Evolutionary conservation across 2,329 filamentous ascomycete species (phyloP).

Genomic region (Neonectria sp.): DNA sequence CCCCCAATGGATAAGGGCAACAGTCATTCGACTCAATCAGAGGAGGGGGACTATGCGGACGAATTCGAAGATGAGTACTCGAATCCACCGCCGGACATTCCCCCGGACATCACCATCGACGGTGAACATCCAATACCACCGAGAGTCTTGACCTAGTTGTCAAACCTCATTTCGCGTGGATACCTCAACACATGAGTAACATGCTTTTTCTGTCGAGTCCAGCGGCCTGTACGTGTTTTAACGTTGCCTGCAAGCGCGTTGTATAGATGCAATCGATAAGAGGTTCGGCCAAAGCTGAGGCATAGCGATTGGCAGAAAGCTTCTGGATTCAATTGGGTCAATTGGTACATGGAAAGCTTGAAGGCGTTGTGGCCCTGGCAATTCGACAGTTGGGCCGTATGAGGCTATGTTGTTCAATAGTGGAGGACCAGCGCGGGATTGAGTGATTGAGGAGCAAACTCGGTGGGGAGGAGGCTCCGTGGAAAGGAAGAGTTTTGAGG

Average conservation of each 20-base stretch:
- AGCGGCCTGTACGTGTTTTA: background rate
- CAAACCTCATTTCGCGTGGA: constrained; percentile 5
- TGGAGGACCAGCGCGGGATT: constrained; percentile 13
- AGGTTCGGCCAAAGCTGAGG: background rate
- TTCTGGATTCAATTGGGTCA: constrained; percentile 11
- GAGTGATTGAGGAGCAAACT: constrained; percentile 36
- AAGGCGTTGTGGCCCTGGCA: background rate
- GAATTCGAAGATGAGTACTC: constrained; percentile 49
- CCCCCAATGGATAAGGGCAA: constrained; percentile 44
- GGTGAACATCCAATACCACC: constrained; percentile 32
- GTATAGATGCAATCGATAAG: background rate
- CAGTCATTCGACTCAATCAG: constrained; percentile 57
- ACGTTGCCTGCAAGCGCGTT: constrained; percentile 9
- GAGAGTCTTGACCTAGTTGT: constrained; percentile 34
- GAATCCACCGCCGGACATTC: constrained; percentile 36
- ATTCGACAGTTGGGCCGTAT: background rate
- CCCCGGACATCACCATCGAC: constrained; percentile 23
- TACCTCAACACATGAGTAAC: background rate
- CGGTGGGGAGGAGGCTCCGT: constrained; percentile 47
- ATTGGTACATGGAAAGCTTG: background rate
- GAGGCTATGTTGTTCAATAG: constrained; percentile 4
- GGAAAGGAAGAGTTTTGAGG: constrained; percentile 14
- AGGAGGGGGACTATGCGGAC: constrained; percentile 57
- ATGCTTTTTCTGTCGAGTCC: background rate
- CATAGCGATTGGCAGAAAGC: constrained; percentile 6